Conservation (phyloP, 257 asterid genomes). For the Solanum acaule region DNA sequence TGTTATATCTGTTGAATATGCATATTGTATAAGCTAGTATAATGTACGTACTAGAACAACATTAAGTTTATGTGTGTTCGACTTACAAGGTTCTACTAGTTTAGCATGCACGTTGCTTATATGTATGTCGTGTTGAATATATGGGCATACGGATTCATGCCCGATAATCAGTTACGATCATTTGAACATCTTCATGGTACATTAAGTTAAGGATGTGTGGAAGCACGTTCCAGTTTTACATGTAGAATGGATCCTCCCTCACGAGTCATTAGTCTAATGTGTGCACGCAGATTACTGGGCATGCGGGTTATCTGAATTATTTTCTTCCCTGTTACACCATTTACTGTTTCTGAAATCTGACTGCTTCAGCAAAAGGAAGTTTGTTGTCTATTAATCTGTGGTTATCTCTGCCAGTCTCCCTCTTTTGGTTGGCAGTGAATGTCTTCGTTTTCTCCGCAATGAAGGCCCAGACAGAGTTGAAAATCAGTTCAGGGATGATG, state of each 20-base stretch:
- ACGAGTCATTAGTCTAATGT: not conserved
- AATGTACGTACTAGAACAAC: not conserved
- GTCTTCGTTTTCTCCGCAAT: not conserved
- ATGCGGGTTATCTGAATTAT: not conserved
- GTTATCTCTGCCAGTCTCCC: not conserved
- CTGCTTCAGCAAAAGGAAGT: not conserved
- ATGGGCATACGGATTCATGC: not conserved
- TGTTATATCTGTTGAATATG: not conserved
- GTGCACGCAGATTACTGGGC: not conserved
- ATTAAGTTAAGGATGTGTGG: not conserved
- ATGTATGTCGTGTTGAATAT: not conserved
- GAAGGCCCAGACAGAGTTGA: not conserved
- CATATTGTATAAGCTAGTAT: not conserved
- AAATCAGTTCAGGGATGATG: not conserved
- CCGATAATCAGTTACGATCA: not conserved
- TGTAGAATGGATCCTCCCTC: not conserved
- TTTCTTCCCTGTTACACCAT: not conserved
- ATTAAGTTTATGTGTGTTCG: not conserved
- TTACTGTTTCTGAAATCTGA: not conserved
- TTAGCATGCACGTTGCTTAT: not conserved
- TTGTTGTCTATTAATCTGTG: not conserved
- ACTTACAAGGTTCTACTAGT: not conserved
- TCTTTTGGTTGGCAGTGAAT: not conserved
- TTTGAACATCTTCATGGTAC: not conserved
- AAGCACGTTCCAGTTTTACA: not conserved